A percentile compares a stretch with the other conserved stretches of the same genome.
phyloP scores from a whole-genome alignment of 257 asterid genomes.

The Penstemon newberryi region DNA sequence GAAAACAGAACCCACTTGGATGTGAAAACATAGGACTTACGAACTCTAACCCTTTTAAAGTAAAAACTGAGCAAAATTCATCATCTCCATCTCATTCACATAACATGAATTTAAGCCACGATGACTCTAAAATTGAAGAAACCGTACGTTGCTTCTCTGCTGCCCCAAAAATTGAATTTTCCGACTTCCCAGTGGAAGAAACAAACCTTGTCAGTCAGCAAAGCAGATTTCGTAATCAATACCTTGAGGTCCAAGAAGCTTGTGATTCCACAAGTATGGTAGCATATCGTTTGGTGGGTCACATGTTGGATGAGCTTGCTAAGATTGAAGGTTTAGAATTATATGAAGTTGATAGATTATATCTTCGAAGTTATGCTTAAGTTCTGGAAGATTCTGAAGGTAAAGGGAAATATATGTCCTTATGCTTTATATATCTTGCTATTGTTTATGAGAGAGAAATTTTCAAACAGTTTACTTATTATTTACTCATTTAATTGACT shows the following conservation, averaged over 20 bases:
- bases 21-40: slow-evolving; percentile 25
- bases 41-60: slow-evolving; percentile 18
- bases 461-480: neutral
- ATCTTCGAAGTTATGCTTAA: slow-evolving; percentile 48
- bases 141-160: slow-evolving; percentile 12
- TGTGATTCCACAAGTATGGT: slow-evolving; percentile 71
- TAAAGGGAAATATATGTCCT: slow-evolving; percentile 18
- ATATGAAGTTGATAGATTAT: slow-evolving; percentile 39
- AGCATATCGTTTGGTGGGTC: slow-evolving; percentile 58
- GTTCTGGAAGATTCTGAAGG: slow-evolving; percentile 45
- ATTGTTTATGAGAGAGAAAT: neutral
- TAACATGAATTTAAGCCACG: slow-evolving; percentile 25
- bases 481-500: slow-evolving; percentile 18
- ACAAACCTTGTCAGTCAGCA: slow-evolving; percentile 25
- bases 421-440: neutral
- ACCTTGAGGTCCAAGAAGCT: slow-evolving; percentile 80
- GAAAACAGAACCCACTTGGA: slow-evolving; percentile 21
- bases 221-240: slow-evolving; percentile 40
- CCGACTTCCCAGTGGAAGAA: slow-evolving; percentile 32
- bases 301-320: slow-evolving; percentile 55
- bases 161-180: slow-evolving; percentile 20
- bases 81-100: slow-evolving; percentile 27
- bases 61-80: slow-evolving; percentile 23
- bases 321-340: slow-evolving; percentile 41
- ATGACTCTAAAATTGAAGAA: slow-evolving; percentile 32